phyloP scores from a whole-genome alignment of 1,284 basidiomycete species.

The Pseudozyma hubeiensis region DNA sequence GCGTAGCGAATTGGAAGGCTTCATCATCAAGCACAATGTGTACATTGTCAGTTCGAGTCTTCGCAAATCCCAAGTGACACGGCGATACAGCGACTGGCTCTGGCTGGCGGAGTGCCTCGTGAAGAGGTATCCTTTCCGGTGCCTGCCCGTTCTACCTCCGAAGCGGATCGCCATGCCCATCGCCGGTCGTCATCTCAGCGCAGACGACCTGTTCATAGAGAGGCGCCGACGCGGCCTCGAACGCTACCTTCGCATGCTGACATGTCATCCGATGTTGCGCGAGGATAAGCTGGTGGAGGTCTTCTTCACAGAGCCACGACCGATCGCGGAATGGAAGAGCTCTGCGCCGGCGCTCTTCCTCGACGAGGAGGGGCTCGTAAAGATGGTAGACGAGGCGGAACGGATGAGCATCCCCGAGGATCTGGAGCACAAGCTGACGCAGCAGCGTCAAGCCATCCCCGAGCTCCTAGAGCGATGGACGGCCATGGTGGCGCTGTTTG shows the following conservation, averaged over 20 bases:
- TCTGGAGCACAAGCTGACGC: constrained; percentile 41
- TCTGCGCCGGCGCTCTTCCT: constrained; percentile 45
- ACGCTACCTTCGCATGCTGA: constrained; percentile 43
- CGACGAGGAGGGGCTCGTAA: constrained; percentile 44
- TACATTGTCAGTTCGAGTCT: constrained; percentile 45
- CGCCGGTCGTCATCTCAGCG: constrained; percentile 44
- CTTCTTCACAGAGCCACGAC: constrained; percentile 41
- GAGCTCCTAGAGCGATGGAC: constrained; percentile 48
- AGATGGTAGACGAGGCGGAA: constrained; percentile 44
- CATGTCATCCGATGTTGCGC: constrained; percentile 43
- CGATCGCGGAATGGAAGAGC: constrained; percentile 41
- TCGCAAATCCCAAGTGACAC: constrained; percentile 36
- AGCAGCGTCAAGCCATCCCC: constrained; percentile 43
- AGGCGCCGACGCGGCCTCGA: constrained; percentile 42
- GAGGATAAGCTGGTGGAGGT: constrained; percentile 47
- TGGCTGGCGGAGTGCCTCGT: constrained; percentile 52
- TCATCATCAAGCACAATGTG: constrained; percentile 55
- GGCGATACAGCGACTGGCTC: constrained; percentile 59
- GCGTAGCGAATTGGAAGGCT: constrained; percentile 44
- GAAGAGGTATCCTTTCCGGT: constrained; percentile 56
- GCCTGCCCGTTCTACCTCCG: constrained; percentile 50
- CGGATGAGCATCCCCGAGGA: constrained; percentile 50
- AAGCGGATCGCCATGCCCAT: constrained; percentile 52
- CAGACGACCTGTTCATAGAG: constrained; percentile 50
- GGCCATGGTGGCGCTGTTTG: constrained; percentile 44